phyloP scores from a whole-genome alignment of 306 rosid genomes.

The Medicago ruthenica region DNA sequence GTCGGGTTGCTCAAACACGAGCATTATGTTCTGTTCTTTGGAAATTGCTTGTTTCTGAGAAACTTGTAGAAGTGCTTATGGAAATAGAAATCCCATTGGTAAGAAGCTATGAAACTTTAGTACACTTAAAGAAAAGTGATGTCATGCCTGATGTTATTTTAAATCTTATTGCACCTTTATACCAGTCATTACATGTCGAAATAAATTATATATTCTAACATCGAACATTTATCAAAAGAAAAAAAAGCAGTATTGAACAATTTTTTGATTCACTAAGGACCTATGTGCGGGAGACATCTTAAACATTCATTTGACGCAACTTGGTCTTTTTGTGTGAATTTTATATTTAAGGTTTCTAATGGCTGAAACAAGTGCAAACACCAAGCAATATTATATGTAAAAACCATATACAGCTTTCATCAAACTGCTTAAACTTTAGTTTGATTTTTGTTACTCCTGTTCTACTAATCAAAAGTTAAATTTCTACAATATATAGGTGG shows the following conservation, averaged over 20 bases:
- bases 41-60: slow-evolving; percentile 87
- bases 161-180: slow-evolving; percentile 2
- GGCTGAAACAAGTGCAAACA: too few species aligned
- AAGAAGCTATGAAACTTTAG: slow-evolving; percentile 39
- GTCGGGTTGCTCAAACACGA: slow-evolving; percentile 89
- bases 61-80: slow-evolving; percentile 76
- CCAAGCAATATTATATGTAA: too few species aligned
- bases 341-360: too few species aligned
- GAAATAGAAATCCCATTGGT: slow-evolving; percentile 83
- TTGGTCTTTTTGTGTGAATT: too few species aligned
- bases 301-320: too few species aligned
- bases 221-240: slow-evolving; percentile 6
- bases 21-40: slow-evolving; percentile 88
- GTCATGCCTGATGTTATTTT: not conserved
- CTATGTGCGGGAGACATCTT: too few species aligned
- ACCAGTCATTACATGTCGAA: not conserved
- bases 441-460: too few species aligned
- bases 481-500: too few species aligned
- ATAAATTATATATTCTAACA: slow-evolving; percentile 21
- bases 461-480: too few species aligned
- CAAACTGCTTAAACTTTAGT: too few species aligned
- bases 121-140: not conserved
- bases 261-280: slow-evolving; percentile 22
- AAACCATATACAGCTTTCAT: too few species aligned
- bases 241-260: slow-evolving; percentile 6